Conservation (phyloP, 75 land plant species). For the Ceratopteris richardii region DNA sequence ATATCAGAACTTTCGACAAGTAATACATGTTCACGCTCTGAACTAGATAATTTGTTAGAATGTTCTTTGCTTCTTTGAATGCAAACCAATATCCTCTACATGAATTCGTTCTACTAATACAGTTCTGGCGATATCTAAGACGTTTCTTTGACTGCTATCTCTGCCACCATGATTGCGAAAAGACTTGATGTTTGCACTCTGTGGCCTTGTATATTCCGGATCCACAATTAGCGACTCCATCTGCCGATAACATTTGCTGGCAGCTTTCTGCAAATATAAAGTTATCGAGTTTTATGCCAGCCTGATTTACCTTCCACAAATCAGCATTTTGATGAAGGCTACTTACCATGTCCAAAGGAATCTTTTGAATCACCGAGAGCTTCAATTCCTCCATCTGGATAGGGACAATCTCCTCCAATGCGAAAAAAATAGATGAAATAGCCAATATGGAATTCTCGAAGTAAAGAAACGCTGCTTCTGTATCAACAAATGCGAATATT, state of each 20-base stretch:
- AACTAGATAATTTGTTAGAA: too few species aligned
- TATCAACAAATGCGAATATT: too few species aligned
- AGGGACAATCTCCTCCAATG: slow-evolving; percentile 20
- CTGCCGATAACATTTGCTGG: background rate
- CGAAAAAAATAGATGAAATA: slow-evolving; percentile 3
- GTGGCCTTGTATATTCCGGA: background rate
- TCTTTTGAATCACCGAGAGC: background rate
- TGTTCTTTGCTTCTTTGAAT: too few species aligned
- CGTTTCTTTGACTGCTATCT: too few species aligned
- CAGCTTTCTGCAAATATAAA: background rate
- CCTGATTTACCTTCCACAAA: background rate
- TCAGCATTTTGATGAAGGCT: background rate
- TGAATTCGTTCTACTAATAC: too few species aligned
- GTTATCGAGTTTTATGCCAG: background rate
- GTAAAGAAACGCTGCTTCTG: slow-evolving; percentile 17
- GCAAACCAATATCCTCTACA: too few species aligned
- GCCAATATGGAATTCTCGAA: slow-evolving; percentile 12
- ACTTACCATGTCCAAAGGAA: background rate
- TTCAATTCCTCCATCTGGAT: slow-evolving; percentile 11
- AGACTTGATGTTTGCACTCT: too few species aligned
- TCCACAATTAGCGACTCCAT: slow-evolving; percentile 11
- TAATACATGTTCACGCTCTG: too few species aligned
- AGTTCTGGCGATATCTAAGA: too few species aligned
- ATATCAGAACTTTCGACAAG: too few species aligned
- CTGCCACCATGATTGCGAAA: too few species aligned